phyloP scores from a whole-genome alignment of 2,329 filamentous ascomycete genomes.

The Aulographum hederae region DNA sequence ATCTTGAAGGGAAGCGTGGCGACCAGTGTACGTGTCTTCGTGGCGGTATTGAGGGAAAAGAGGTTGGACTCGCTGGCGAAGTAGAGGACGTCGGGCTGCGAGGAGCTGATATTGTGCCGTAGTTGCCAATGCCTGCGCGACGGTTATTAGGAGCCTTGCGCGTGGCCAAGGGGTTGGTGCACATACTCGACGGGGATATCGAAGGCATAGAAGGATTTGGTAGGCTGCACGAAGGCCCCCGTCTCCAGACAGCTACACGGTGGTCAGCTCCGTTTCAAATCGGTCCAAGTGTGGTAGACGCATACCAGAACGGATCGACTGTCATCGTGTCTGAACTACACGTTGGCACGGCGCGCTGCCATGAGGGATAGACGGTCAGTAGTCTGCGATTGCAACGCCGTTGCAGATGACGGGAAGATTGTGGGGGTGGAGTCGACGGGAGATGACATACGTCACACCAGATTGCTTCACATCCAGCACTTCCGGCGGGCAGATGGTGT shows the following conservation, averaged over 20 bases:
- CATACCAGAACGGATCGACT: too few species aligned
- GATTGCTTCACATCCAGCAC: too few species aligned
- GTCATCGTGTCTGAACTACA: too few species aligned
- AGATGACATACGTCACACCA: too few species aligned
- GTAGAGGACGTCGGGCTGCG: constrained; percentile 61
- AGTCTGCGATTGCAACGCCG: too few species aligned
- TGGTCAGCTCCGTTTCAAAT: too few species aligned
- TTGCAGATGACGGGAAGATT: too few species aligned
- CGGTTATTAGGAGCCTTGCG: constrained; percentile 7
- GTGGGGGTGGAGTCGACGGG: too few species aligned
- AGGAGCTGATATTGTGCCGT: constrained; percentile 72
- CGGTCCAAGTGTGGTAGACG: too few species aligned
- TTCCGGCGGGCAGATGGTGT: too few species aligned
- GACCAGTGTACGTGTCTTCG: constrained; percentile 58
- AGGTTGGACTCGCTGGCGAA: constrained; percentile 58
- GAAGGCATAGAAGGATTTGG: constrained; percentile 27
- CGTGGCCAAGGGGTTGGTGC: constrained; percentile 10
- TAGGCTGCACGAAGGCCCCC: constrained; percentile 23
- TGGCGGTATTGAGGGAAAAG: constrained; percentile 39
- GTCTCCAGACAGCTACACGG: constrained; percentile 25
- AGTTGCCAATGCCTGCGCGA: constrained; percentile 61
- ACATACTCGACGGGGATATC: constrained; percentile 29
- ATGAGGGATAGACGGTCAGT: too few species aligned
- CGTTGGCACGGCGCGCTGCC: too few species aligned
- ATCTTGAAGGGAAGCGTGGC: constrained; percentile 47